Evolutionary conservation across 805 yeast genomes (phyloP), one percentile per base, ranked within the genome.

Genomic region (Lipomyces spencermartinsiae): DNA sequence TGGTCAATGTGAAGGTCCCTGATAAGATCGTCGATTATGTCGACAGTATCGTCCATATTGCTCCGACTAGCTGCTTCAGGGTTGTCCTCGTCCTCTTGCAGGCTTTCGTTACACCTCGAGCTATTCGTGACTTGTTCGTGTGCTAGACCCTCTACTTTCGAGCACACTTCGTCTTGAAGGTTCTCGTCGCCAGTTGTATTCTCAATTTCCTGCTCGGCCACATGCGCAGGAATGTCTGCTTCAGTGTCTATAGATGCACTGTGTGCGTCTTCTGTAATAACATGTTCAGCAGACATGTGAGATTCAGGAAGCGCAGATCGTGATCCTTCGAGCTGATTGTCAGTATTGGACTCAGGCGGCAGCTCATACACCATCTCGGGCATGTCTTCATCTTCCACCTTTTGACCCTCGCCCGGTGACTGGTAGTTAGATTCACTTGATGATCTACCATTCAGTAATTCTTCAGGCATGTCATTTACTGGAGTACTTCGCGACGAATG

Each of bases 311-410:
- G 22, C 22, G 49, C 49, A 43, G 49, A 43, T 9, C n/a, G 49
- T 16, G 49, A 43, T 43, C 22, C 31, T 10, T 53, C 56, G 19
- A 7, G 12, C 56, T 7, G 56, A 53, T 7, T 16, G 34, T 59
- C 65, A 14, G 58, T 59, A 16, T 35, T 60, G 54, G 62, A 59
- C 29, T 66, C 71, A 7, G 54, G 53, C 14, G 71, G 67, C 22
- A 68, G 58, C 29, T 68, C 69, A 33, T 63, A 68, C 16, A 63
- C 57, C n/a, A 63, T 25, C 29, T 66, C 69, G 0, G 67, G 66
- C 37, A 68, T 37, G 57, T 68, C 70, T 31, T 63, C 69, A 16
- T 66, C 67, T n/a, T 10, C 56, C 34, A 53, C 34, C 34, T 53
- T 25, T 31, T 53, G 56, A 14, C 16, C 31, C 16, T 53, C 49